Conservation (phyloP, 345 rosid species). For the Excoecaria agallocha region DNA sequence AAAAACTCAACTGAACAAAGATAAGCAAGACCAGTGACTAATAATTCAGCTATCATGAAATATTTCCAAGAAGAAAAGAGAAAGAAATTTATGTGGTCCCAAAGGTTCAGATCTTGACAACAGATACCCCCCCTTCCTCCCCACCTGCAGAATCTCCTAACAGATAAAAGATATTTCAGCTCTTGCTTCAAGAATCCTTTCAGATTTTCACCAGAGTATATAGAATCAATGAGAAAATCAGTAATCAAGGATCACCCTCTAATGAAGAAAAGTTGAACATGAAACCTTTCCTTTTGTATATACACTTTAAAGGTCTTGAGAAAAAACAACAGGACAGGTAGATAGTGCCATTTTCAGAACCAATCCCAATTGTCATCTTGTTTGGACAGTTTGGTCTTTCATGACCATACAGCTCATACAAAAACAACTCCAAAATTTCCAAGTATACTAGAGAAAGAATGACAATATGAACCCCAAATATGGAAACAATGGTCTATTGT, state of each 20-base stretch:
- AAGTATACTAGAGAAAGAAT: background rate
- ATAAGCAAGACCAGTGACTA: background rate
- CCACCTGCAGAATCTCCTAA: no score
- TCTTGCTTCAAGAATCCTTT: constrained; percentile 7
- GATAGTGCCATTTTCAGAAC: background rate
- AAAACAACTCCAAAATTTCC: background rate
- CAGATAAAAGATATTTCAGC: constrained; percentile 2
- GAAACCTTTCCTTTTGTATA: background rate
- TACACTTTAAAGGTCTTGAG: background rate
- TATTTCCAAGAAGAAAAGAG: no score
- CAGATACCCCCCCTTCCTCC: no score
- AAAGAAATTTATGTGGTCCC: no score
- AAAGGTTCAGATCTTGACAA: no score
- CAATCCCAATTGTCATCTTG: background rate
- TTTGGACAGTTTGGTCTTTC: background rate
- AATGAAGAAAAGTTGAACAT: background rate
- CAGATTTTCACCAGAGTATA: no score
- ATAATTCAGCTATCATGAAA: background rate
- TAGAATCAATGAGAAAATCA: background rate
- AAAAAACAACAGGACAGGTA: background rate
- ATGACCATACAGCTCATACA: background rate
- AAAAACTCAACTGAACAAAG: constrained; percentile 7
- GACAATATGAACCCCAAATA: no score
- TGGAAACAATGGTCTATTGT: no score
- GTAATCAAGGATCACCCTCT: background rate